phyloP scores from a whole-genome alignment of 2,329 filamentous ascomycete genomes.

The Alternaria burnsii region DNA sequence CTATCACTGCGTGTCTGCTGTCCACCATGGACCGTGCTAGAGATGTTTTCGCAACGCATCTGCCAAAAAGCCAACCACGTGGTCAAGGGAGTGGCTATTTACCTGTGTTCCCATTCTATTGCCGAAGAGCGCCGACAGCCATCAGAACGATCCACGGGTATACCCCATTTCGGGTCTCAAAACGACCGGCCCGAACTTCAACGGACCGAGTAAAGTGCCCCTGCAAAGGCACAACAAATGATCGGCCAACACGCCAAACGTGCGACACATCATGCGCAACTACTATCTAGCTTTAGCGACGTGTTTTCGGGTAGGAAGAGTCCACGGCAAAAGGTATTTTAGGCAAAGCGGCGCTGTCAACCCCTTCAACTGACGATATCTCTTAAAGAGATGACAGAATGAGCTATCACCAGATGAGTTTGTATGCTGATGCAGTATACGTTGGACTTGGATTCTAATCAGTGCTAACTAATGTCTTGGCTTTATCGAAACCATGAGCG shows the following conservation, averaged over 20 bases:
- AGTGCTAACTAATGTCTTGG: neutral
- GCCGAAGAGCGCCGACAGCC: neutral
- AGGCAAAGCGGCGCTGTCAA: neutral
- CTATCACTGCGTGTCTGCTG: neutral
- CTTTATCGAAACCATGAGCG: constrained; percentile 5
- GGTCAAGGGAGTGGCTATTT: constrained; percentile 6
- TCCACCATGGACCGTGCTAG: neutral
- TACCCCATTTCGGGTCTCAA: neutral
- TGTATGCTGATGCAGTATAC: neutral
- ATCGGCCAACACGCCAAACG: neutral
- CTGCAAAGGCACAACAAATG: neutral
- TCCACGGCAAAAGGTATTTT: neutral
- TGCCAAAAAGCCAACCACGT: constrained; percentile 6
- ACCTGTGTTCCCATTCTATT: neutral
- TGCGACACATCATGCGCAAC: neutral
- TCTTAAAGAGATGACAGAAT: neutral
- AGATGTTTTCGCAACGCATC: neutral
- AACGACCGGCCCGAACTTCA: neutral
- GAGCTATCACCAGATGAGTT: neutral
- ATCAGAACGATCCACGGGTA: neutral
- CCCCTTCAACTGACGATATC: neutral
- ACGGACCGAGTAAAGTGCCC: constrained; percentile 4
- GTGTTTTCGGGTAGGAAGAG: neutral
- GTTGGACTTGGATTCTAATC: neutral
- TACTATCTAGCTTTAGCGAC: neutral